phyloP scores from a whole-genome alignment of 345 rosid species.

The Chamaenerion angustifolium region DNA sequence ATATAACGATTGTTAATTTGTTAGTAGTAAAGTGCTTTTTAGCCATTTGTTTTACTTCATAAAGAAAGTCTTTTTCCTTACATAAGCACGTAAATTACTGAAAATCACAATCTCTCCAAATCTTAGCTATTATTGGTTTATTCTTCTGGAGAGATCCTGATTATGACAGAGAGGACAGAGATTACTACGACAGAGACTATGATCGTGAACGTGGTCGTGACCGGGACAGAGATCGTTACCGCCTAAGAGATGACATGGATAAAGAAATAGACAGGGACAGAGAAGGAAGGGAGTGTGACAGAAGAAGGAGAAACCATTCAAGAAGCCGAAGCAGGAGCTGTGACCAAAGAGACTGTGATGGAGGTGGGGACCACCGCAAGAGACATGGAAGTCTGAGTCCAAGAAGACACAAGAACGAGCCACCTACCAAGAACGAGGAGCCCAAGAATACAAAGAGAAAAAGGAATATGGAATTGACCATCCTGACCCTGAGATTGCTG shows the following conservation, averaged over 20 bases:
- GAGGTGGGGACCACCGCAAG: conserved; percentile 26
- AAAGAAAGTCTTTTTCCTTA: neutral
- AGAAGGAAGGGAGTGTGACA: conserved; percentile 65
- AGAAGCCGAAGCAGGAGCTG: conserved; percentile 53
- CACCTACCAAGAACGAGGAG: conserved; percentile 33
- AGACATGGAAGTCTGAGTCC: conserved; percentile 44
- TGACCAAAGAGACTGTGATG: conserved; percentile 29
- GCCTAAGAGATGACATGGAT: conserved; percentile 50
- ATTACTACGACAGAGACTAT: conserved; percentile 27
- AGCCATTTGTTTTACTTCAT: too few species aligned
- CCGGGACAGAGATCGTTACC: conserved; percentile 56
- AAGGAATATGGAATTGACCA: conserved; percentile 74
- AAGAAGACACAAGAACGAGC: conserved; percentile 27
- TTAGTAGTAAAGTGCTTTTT: too few species aligned
- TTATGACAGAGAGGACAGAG: conserved; percentile 41
- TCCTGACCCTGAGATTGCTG: conserved; percentile 87
- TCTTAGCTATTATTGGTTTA: neutral
- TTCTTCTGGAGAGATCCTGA: conserved; percentile 41
- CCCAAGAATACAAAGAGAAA: conserved; percentile 69
- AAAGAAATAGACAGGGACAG: conserved; percentile 63
- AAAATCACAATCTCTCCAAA: neutral
- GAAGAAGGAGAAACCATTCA: conserved; percentile 51
- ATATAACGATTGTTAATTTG: too few species aligned
- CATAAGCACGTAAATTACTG: too few species aligned
- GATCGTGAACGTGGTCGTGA: conserved; percentile 38